Conservation (phyloP, 495 filamentous ascomycete species). For the Lasiosphaeria miniovina region DNA sequence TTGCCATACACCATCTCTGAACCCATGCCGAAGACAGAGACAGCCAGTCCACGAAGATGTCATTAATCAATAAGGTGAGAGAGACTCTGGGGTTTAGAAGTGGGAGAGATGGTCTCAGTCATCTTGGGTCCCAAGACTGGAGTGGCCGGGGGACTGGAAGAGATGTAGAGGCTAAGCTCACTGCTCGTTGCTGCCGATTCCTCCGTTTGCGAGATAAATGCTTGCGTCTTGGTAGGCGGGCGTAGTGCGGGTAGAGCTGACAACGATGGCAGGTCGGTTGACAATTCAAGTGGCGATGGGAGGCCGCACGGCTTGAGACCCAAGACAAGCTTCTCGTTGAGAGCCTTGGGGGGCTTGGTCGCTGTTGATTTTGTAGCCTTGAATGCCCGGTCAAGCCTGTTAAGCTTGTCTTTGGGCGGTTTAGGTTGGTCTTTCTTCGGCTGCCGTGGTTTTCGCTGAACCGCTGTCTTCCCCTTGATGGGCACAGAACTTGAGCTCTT, state of each 20-base stretch:
- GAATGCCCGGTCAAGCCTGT: slow-evolving; percentile 39
- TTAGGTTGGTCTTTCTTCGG: slow-evolving; percentile 37
- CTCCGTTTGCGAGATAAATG: slow-evolving; percentile 9
- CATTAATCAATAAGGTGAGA: slow-evolving; percentile 40
- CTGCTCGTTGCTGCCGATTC: slow-evolving; percentile 10
- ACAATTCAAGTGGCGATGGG: slow-evolving; percentile 22
- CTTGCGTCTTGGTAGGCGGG: slow-evolving; percentile 13
- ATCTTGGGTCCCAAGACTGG: slow-evolving; percentile 6
- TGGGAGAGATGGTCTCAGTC: slow-evolving; percentile 40
- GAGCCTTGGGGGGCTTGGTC: slow-evolving; percentile 16
- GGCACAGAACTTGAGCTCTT: slow-evolving; percentile 15
- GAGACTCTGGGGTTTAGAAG: slow-evolving; percentile 41
- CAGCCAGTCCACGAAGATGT: too few species aligned
- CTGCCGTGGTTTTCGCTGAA: slow-evolving; percentile 35
- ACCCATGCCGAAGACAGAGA: too few species aligned
- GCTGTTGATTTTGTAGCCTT: slow-evolving; percentile 38
- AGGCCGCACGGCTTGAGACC: slow-evolving; percentile 20
- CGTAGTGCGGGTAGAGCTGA: slow-evolving; percentile 26
- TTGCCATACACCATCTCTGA: background rate
- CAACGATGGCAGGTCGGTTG: slow-evolving; percentile 3
- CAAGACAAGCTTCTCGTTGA: slow-evolving; percentile 15
- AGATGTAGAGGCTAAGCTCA: background rate
- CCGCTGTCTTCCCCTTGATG: slow-evolving; percentile 24
- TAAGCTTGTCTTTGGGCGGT: slow-evolving; percentile 26
- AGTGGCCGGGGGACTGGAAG: slow-evolving; percentile 9